Evolutionary conservation across 257 asterid genomes (phyloP), one percentile per base, ranked within the genome.

Genomic region (Rauvolfia tetraphylla): DNA sequence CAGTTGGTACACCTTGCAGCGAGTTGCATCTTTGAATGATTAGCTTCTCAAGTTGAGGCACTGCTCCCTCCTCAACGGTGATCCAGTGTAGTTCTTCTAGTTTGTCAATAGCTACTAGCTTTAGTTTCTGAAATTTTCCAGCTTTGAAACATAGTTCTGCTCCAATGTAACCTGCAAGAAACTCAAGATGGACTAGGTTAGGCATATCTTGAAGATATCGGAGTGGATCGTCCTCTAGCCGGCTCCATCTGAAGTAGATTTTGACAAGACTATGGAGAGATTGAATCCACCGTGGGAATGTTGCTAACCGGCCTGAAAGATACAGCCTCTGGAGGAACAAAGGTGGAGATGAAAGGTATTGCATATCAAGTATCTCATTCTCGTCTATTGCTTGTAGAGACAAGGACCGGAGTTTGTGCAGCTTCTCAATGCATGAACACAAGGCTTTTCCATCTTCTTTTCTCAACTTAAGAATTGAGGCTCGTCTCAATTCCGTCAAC

Each of bases 131-230:
- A 75, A 83, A 80, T 56, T 66, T 75, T 3, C 70, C 71, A 13
- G 81, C 76, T 76, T 57, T 73, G 75, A 83, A 83, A 44, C 58
- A 31, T 27, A 83, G 68, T 20, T 62, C 70, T 18, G 51, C 48
- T 15, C 83, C 84, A 7, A 44, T 38, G 72, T 66, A 83, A 25
- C 71, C 81, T 14, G 9, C 77, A 36, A 75, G 80, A 71, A 83
- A 75, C 67, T 78, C 81, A 17, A 85, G 76, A 36, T 81, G 81
- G 57, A 81, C 79, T 12, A 85, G 82, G 53, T 79, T 83, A 5
- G 87, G 87, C 82, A 83, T 69, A 63, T 83, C 89, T 79, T 83
- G 82, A 27, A 86, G 85, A 71, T 67, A 61, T 15, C 59, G 57
- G 10, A 86, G 87, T 1, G 86, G 86, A 75, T 86, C 84, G 1